phyloP scores from a whole-genome alignment of 2,329 filamentous ascomycete genomes.

The Curvularia lunata region DNA sequence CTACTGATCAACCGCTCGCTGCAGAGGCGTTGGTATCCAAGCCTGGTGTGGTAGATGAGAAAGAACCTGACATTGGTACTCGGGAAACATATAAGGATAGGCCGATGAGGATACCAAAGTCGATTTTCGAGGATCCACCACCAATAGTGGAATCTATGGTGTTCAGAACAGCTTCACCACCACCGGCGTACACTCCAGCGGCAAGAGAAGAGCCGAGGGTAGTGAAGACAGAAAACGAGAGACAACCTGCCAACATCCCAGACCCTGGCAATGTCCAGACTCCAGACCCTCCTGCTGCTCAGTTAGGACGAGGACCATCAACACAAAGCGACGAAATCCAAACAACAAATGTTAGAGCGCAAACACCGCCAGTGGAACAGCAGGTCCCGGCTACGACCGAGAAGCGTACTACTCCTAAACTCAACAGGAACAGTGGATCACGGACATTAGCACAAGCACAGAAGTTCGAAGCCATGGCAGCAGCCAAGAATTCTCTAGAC shows the following conservation, averaged over 20 bases:
- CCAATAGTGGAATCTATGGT: slow-evolving; percentile 11
- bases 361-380: not conserved
- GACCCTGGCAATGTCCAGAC: not conserved
- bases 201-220: not conserved
- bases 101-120: slow-evolving; percentile 30
- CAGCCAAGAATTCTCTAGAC: slow-evolving; percentile 14
- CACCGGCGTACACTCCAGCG: slow-evolving; percentile 30
- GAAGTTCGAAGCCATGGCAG: slow-evolving; percentile 38
- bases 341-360: not conserved
- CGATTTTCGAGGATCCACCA: slow-evolving; percentile 31
- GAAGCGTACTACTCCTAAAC: slow-evolving; percentile 30
- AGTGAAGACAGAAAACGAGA: not conserved
- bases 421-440: slow-evolving; percentile 32
- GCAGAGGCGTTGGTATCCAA: slow-evolving; percentile 23
- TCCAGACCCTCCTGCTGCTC: not conserved
- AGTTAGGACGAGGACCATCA: not conserved
- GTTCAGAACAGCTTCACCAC: slow-evolving; percentile 24
- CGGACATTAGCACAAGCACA: slow-evolving; percentile 39
- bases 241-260: not conserved
- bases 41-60: slow-evolving; percentile 22
- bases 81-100: not conserved
- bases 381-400: slow-evolving; percentile 11
- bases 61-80: not conserved
- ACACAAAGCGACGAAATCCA: not conserved
- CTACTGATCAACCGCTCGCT: slow-evolving; percentile 34